Evolutionary conservation across 1,284 basidiomycete genomes (phyloP).

Genomic region (Ustilago lituana): DNA sequence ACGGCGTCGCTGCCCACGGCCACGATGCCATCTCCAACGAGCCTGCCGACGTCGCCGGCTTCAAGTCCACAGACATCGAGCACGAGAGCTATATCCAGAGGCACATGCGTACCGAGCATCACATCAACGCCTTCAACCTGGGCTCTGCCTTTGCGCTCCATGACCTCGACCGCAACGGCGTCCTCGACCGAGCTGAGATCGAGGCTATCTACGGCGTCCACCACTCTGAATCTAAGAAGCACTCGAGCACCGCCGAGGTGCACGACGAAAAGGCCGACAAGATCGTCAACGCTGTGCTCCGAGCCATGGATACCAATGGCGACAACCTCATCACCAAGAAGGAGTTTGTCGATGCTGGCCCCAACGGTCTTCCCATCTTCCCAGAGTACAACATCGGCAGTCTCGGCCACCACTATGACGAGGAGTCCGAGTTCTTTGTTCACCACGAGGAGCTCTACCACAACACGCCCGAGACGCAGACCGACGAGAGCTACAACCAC

Average conservation of each 20-base stretch:
- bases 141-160: conserved; percentile 78
- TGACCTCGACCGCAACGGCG: conserved; percentile 78
- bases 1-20: conserved; percentile 33
- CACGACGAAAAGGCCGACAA: conserved; percentile 85
- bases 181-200: conserved; percentile 68
- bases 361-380: conserved; percentile 83
- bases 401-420: conserved; percentile 87
- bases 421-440: conserved; percentile 67
- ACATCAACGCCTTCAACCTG: conserved; percentile 67
- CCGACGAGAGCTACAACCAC: conserved; percentile 91
- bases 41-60: conserved; percentile 47
- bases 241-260: conserved; percentile 79
- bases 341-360: conserved; percentile 83
- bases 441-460: conserved; percentile 81
- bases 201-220: conserved; percentile 79
- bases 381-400: conserved; percentile 69
- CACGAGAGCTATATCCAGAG: conserved; percentile 64
- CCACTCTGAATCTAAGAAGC: conserved; percentile 88
- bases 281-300: conserved; percentile 81
- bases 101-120: conserved; percentile 67
- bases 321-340: conserved; percentile 81
- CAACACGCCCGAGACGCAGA: conserved; percentile 93
- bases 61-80: conserved; percentile 40
- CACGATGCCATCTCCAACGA: conserved; percentile 39
- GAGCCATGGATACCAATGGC: conserved; percentile 78